Base-by-base conservation (phyloP, 352 stramenopile genomes). In the Phytophthora fragariae region DNA sequence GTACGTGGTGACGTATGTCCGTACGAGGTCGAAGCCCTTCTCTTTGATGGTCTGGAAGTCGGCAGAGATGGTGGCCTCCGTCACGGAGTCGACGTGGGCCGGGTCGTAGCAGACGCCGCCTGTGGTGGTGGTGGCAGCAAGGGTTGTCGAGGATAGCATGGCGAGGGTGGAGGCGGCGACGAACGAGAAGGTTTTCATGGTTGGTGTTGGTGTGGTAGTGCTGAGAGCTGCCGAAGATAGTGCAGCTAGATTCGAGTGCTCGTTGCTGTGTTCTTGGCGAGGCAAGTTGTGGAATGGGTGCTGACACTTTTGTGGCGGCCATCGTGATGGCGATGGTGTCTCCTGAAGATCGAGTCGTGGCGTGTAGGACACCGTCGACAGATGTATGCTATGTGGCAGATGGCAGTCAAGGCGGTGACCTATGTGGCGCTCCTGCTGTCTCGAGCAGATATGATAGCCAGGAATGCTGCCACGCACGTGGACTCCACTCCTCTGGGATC, bases 51-150 rank as follows among this genome's bases (percentile, higher is more conserved):
- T 44, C 44, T 79, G 62, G 49, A 89, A 79, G 65, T 90, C 81
- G 15, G 61, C 53, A 14, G 71, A 76, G 68, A 90, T 83, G 47
- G 80, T 79, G 29, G 75, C 56, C 5, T 63, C 59, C 3, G 78
- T 83, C 53, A 89, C 68, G n/a, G 66, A 73, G 29, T 63, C 57
- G 27, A 80, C 74, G 50, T 87, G 72, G 8, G 57, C 63, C 4
- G 81, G 79, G 56, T 90, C 83, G 68, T 90, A 90, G 72, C 79
- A 88, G 27, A 90, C 73, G 17, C 83, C 76, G 24, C 62, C 62
- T 3, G 56, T 70, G 47, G 75, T 63, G 0, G 59, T 66, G 41
- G 69, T 61, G 21, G 59, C 39, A 19, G 50, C 46, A 33, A 44
- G 24, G 17, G 55, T 50, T 5, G 47, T 58, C 0, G 63, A 46